These are phyloP conservation scores for Starmerella bombicola DNA, from an alignment of 805 yeast species.

Conservation along the genomic window DNA sequence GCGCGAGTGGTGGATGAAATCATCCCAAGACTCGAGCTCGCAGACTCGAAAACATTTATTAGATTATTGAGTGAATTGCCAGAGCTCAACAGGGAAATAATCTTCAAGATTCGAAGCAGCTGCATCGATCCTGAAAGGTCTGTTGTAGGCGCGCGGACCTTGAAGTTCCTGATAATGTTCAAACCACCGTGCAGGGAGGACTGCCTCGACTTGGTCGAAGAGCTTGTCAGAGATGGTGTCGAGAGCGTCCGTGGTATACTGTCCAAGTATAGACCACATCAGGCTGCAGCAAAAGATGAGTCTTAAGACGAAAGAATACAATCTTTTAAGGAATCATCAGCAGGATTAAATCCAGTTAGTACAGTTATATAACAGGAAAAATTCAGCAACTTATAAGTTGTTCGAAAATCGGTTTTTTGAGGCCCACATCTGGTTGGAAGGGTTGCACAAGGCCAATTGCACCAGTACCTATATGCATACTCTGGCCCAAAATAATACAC, in stretches of 20 bases:
- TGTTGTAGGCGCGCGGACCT: slow-evolving; percentile 66
- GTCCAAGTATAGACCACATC: slow-evolving; percentile 22
- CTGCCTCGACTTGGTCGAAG: slow-evolving; percentile 30
- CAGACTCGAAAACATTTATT: slow-evolving; percentile 68
- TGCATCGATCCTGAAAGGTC: slow-evolving; percentile 78
- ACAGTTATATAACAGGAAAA: too few relatives aligned
- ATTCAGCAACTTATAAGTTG: slow-evolving; percentile 5
- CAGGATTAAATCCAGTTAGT: too few relatives aligned
- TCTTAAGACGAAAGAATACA: too few relatives aligned
- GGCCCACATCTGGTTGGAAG: slow-evolving; percentile 19
- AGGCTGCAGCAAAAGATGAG: too few relatives aligned
- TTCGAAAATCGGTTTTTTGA: slow-evolving; percentile 22
- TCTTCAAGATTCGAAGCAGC: slow-evolving; percentile 54
- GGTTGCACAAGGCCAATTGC: slow-evolving; percentile 59
- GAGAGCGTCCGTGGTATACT: slow-evolving; percentile 24
- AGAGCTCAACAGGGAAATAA: slow-evolving; percentile 47
- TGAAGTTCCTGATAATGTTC: slow-evolving; percentile 71
- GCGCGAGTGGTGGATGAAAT: slow-evolving; percentile 59
- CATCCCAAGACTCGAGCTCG: slow-evolving; percentile 71
- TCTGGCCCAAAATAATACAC: slow-evolving; percentile 93
- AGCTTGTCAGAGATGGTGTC: slow-evolving; percentile 24
- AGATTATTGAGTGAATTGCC: slow-evolving; percentile 83
- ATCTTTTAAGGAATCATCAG: too few relatives aligned
- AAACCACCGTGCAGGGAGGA: slow-evolving; percentile 65
- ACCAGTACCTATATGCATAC: slow-evolving; percentile 96